These are phyloP conservation scores for Amanita rubescens DNA, from an alignment of 768 basidiomycete species.

Conservation along the genomic window DNA sequence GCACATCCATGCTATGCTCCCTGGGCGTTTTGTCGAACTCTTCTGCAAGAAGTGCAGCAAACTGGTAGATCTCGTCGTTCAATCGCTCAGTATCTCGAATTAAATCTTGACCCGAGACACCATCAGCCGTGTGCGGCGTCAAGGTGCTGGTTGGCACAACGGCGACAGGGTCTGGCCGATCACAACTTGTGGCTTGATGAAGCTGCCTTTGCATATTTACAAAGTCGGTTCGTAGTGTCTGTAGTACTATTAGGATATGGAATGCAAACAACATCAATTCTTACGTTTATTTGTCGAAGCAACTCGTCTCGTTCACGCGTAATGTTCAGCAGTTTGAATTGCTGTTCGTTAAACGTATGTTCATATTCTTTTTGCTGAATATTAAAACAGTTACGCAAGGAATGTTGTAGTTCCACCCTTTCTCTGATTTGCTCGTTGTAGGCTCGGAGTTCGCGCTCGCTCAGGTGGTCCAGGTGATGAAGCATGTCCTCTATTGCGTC, in stretches of 20 bases:
- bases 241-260: neutral
- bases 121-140: neutral
- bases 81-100: neutral
- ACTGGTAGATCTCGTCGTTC: constrained; percentile 4
- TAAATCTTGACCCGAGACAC: neutral
- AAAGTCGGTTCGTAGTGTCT: neutral
- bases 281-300: neutral
- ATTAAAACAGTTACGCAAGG: neutral
- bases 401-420: neutral
- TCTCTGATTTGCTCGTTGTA: neutral
- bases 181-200: neutral
- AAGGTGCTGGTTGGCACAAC: neutral
- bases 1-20: neutral
- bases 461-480: too few species aligned
- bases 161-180: too few species aligned
- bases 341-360: neutral
- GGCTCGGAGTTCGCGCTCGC: too few species aligned
- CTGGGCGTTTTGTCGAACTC: neutral
- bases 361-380: neutral
- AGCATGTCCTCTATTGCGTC: too few species aligned
- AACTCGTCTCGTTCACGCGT: neutral
- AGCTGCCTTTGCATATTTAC: neutral
- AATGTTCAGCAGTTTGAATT: neutral
- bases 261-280: neutral
- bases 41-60: neutral